Evolutionary conservation across 805 yeast species (phyloP), one percentile per base, ranked within the genome.

Genomic region (Lipomyces sp.): DNA sequence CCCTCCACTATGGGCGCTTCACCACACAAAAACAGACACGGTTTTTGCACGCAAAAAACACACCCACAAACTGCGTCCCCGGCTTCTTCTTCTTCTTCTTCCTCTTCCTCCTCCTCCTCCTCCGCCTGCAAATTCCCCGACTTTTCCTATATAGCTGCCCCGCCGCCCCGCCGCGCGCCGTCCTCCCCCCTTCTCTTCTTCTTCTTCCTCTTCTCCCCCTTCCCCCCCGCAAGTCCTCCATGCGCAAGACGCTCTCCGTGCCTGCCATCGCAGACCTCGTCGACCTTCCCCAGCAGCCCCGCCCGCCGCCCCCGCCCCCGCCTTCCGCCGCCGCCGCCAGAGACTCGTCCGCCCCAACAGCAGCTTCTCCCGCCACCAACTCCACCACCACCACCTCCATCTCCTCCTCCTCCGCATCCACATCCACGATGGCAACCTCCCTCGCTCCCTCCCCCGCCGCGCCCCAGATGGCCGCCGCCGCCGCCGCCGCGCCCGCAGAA

Each of bases 401-500:
- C 37, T 14, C 14, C 26, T 7, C 3, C 19, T 21, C 19, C 21
- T 11, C 18, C 32, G 10, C 18, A 35, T 16, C 21, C 42, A 11
- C 16, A 23, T 8, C 29, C 42, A 16, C 42, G 29, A 1, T 29
- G 39, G 26, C 41, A 38, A 18, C 39, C 13, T 19, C 23, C 41
- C 28, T 32, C 23, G 18, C 33, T 13, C 24, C 26, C 18, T 14
- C 22, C 39, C 36, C 36, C 37, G 38, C 42, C 19, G 34, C 51
- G 33, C 18, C 44, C 16, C 32, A 47, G 13, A n/a, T 47, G 18
- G 39, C 41, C 22, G 39, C 37, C 33, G 26, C 40, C 23, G 7
- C 39, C 4, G 32, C 19, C n/a, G 33, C 29, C 21, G 11, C 53
- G 21, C 32, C 40, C 13, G 34, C 43, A 5, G 71, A 69, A 47